These are phyloP conservation scores for Bruguiera hainesii DNA, from an alignment of 441 rosid species.

Conservation along the genomic window DNA sequence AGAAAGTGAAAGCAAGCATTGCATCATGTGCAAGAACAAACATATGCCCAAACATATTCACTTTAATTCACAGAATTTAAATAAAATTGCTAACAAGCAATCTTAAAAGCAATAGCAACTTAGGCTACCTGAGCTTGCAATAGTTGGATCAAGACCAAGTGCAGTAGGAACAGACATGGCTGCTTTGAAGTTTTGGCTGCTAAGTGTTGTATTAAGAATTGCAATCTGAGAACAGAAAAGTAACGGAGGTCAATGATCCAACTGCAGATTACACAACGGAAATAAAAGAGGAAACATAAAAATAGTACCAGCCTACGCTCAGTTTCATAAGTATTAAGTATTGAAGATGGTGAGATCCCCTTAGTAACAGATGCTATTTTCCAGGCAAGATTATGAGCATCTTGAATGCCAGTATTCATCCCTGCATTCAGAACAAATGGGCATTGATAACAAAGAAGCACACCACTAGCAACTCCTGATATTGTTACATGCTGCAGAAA, in stretches of 20 bases:
- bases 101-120: slow-evolving; percentile 18
- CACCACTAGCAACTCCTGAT: background rate
- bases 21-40: background rate
- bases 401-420: slow-evolving; percentile 98
- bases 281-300: slow-evolving; percentile 21
- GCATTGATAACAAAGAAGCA: background rate
- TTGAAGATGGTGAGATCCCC: slow-evolving; percentile 61
- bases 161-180: slow-evolving; percentile 92
- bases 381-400: slow-evolving; percentile 97
- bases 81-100: slow-evolving; percentile 12
- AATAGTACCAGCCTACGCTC: slow-evolving; percentile 83
- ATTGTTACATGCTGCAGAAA: background rate
- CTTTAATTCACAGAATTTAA: background rate
- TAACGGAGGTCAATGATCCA: slow-evolving; percentile 25
- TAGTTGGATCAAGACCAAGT: slow-evolving; percentile 74
- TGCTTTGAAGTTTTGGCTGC: slow-evolving; percentile 85
- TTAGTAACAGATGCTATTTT: slow-evolving; percentile 65
- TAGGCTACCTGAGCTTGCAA: slow-evolving; percentile 73
- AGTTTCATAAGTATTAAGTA: slow-evolving; percentile 71
- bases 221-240: slow-evolving; percentile 55
- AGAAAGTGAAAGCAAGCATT: background rate
- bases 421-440: slow-evolving; percentile 39
- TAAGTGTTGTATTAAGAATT: slow-evolving; percentile 68
- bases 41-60: background rate
- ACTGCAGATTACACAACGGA: slow-evolving; percentile 16